Evolutionary conservation across 2,329 filamentous ascomycete species (phyloP).

Genomic region (Alternaria sp.): DNA sequence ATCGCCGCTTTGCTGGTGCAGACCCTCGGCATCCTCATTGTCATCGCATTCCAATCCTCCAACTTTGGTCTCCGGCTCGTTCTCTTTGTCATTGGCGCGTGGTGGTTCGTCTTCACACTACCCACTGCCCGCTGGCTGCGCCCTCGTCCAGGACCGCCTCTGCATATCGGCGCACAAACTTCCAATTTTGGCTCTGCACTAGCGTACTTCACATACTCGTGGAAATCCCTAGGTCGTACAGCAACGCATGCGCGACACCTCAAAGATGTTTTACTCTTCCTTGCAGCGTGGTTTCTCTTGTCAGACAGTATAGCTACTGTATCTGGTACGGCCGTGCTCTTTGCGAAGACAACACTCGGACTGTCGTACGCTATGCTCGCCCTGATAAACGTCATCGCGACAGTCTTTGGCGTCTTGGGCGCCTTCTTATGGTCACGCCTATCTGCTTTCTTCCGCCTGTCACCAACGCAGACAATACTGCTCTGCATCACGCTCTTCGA

Average conservation of each 20-base stretch:
- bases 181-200: constrained; percentile 62
- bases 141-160: constrained; percentile 84
- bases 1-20: constrained; percentile 86
- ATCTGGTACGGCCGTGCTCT: constrained; percentile 91
- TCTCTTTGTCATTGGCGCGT: constrained; percentile 83
- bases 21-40: constrained; percentile 78
- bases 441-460: constrained; percentile 72
- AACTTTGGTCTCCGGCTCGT: constrained; percentile 87
- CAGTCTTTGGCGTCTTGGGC: constrained; percentile 81
- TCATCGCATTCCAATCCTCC: constrained; percentile 69
- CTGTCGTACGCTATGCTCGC: constrained; percentile 91
- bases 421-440: constrained; percentile 90
- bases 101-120: constrained; percentile 94
- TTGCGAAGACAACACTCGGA: constrained; percentile 89
- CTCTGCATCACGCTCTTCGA: constrained; percentile 92
- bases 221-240: constrained; percentile 85
- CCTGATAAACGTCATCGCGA: constrained; percentile 93
- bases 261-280: constrained; percentile 77
- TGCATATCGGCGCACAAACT: constrained; percentile 43
- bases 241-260: constrained; percentile 76
- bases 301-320: constrained; percentile 95
- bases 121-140: constrained; percentile 88
- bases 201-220: constrained; percentile 81
- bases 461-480: constrained; percentile 86
- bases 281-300: constrained; percentile 91